Evolutionary conservation across 2,329 filamentous ascomycete genomes (phyloP), one percentile per base, ranked within the genome.

Genomic region (Hawksworthiomyces lignivorus): DNA sequence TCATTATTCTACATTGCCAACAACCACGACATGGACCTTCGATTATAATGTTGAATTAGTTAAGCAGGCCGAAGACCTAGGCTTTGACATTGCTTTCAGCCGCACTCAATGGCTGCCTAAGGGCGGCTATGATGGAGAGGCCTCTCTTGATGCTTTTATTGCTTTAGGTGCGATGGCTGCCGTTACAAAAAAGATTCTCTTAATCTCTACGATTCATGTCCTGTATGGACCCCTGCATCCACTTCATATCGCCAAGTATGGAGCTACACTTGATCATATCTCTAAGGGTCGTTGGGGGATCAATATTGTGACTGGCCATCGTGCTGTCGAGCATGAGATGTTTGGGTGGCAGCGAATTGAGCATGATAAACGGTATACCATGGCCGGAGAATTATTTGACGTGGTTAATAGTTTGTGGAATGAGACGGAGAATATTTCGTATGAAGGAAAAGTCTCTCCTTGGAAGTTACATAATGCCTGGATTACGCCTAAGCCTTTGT

Each of bases 41-140:
- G 50, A 52, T 40, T 50, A 49, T 32, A 52, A 52, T 32, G 24
- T 48, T 14, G 41, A 51, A 17, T 28, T 52, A 19, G 50, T 52
- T 29, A 42, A 40, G 12, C 43, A 45, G 29, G 50, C 49, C 15
- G 50, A 52, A 21, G 50, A 36, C 14, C 38, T 51, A 18, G 50
- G 50, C 17, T 57, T 58, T 45, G 56, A 60, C 15, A 14, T 51
- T n/a, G 39, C 45, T 21, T 51, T 53, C 29, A 50, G 51, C 38
- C 48, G 44, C 14, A 47, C 46, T 28, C 44, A 49, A 33, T 51
- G 46, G 48, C 43, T 50, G 5, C 46, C 47, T 20, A 51, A 51
- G 36, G 49, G 50, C 20, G 43, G 45, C 34, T 50, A 48, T 32
- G 47, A 50, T 31, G 49, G 46, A 34, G 49, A 52, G 37, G 47